Base-by-base conservation (phyloP, 495 filamentous ascomycete species). In the Sphaerosporella brunnea region DNA sequence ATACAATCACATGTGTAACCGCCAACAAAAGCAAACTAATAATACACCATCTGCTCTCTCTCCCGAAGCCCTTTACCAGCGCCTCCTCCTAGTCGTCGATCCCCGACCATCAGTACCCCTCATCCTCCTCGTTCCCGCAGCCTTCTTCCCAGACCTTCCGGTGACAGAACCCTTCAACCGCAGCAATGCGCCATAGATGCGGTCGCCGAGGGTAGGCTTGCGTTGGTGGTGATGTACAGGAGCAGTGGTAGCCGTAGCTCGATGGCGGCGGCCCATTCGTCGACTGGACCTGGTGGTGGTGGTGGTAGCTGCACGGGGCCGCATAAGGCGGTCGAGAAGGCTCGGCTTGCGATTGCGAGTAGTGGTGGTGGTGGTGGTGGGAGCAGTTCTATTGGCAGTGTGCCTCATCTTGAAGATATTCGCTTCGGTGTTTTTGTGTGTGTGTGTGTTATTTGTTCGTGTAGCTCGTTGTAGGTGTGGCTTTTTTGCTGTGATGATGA, bases 101-200 rank as follows among this genome's bases (percentile, higher is more conserved):
- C 71, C 69, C 4, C 74, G 69, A 11, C 79, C 79, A 62, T 82
- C 79, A 26, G 78, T 82, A 11, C 79, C 79, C 52, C 74, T 70
- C 77, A 82, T 81, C 15, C 79, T 64, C 26, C 77, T 66, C 20
- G 78, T 80, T 9, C 79, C 79, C 42, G 79, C 79, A 61, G 77
- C 79, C 75, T 79, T 82, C 44, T 75, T 56, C 4, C 73, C 79
- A 1, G 79, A 74, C 7, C 76, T 65, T 16, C 67, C 52, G 0
- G 75, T 82, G 38, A 82, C 56, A 16, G 65, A 68, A 2, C 80
- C 79, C 60, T 73, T 75, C 42, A 84, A 53, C 63, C 67, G 77
- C 64, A 81, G 56, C 58, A 84, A 62, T 0, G 78, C 79, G 4
- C 80, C 80, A 2, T 68, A 73, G 53, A 84, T 65, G 61, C 82